Base-by-base conservation (phyloP, 176 grass and related monocot genomes). In the Rhipidocladum racemiflorum region DNA sequence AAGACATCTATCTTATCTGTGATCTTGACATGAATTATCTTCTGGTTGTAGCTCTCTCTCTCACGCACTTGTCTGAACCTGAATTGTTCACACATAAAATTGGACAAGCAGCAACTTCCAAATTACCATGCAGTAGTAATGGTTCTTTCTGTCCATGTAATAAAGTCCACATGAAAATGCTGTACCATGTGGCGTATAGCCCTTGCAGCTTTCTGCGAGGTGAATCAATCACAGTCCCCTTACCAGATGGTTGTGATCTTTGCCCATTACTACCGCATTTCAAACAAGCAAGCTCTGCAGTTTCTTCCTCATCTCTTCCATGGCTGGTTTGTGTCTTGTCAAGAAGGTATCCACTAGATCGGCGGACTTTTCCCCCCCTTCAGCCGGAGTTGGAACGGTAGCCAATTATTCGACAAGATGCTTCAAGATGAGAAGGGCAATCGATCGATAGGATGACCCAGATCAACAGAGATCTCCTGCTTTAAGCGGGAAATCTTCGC, bases 351-450 rank as follows among this genome's bases (percentile, higher is more conserved):
- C 83, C 78, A 65, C 78, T 28, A 60, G 57, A 85, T 81, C 72
- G 60, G 55, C 42, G 71, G 45, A 25, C 23, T 20, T 24, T 51
- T 75, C 14, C 0, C 39, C 35, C 40, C 48, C 68, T 61, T 70
- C 27, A 27, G 71, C 34, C 30, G 38, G 48, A 25, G 72, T 24
- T 50, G 78, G 70, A 82, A 86, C 56, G 73, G 78, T 64, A 7
- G 17, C 46, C 78, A 82, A 73, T 90, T 82, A 82, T 90, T 82
- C 82, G 83, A 90, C 73, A 49, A 78, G 83, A 86, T 82, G 83
- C 63, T 4, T 63, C 51, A 23, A 46, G 86, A 83, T 83, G 23
- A 50, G 70, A 80, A 81, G 27, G 79, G 82, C 62, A 51, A 45
- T 63, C 10, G 64, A 68, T 64, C 75, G 46, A 75, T 54, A 18